Conservation (phyloP, 768 basidiomycete genomes). For the Serendipita sp. region DNA sequence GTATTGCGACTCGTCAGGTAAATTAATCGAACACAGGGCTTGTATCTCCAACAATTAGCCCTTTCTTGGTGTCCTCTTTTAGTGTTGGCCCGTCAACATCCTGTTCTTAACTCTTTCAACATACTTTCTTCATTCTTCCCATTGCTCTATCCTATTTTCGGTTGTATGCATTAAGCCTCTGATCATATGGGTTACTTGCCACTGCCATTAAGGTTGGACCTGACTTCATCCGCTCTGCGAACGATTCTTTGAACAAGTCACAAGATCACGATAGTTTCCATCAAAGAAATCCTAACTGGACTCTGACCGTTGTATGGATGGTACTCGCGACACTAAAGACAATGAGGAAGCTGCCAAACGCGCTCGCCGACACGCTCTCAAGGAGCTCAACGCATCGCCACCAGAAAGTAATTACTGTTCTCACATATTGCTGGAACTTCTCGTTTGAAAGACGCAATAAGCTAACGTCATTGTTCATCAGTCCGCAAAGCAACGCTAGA, state of each 20-base stretch:
- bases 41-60: no score
- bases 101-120: neutral
- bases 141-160: no score
- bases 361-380: constrained; percentile 42
- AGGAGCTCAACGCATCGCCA: constrained; percentile 30
- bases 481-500: constrained; percentile 50
- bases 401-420: constrained; percentile 7
- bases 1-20: neutral
- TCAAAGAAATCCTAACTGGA: neutral
- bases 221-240: neutral
- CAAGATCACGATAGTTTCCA: neutral
- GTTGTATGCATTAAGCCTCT: no score
- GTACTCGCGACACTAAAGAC: constrained; percentile 18
- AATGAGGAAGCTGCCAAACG: constrained; percentile 40
- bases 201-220: neutral
- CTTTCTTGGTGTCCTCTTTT: neutral
- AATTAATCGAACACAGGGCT: neutral
- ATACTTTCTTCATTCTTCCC: no score
- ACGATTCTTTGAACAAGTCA: neutral
- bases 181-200: no score
- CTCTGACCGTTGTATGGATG: neutral
- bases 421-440: neutral
- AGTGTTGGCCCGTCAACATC: neutral
- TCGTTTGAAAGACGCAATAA: neutral
- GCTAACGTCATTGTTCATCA: neutral